Evolutionary conservation across 78 protist genomes (phyloP), one percentile per base, ranked within the genome.

Genomic region (Tieghemostelium lacteum): DNA sequence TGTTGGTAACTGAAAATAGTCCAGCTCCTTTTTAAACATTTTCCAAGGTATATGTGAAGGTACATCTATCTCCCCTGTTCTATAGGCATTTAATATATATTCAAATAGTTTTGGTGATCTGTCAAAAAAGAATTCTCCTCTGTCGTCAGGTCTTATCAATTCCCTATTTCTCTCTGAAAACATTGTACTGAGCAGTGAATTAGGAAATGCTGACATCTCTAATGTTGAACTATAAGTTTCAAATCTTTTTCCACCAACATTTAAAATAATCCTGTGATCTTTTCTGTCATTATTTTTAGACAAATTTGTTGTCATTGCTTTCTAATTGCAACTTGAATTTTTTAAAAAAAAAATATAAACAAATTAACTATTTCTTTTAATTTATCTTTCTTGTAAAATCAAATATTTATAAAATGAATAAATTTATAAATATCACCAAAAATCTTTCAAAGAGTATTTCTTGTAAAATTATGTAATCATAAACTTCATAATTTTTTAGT

Each of bases 161-260:
- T 86, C 71, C 24, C 5, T n/a, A 31, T 86, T 86, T 37, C 93
- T 29, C 7, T 65, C 64, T 16, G 55, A 61, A 26, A 86, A 86
- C 93, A 86, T 86, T 2, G 57, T 73, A 5, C 62, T 60, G 12
- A 86, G 49, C 31, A 86, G 28, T 1, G 93, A 69, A 5, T 63
- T 70, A 4, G 54, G 72, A 40, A 57, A 62, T 1, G n/a, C 36
- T 20, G 69, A 37, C 16, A 3, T 28, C 29, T 29, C 42, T 26
- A 86, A 49, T 1, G 93, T 75, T 10, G 87, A 75, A 45, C 63
- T 55, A 33, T 86, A 86, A 0, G 93, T 86, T 49, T 72, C 83
- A 24, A 86, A 86, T 42, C n/a, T 19, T n/a, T 42, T 34, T 19
- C 93, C 93, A 14, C 93, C 93, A 33, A 86, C 93, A 67, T 86